These are phyloP conservation scores for Apiospora aurea DNA, from an alignment of 2,329 filamentous ascomycete genomes.

Conservation along the genomic window DNA sequence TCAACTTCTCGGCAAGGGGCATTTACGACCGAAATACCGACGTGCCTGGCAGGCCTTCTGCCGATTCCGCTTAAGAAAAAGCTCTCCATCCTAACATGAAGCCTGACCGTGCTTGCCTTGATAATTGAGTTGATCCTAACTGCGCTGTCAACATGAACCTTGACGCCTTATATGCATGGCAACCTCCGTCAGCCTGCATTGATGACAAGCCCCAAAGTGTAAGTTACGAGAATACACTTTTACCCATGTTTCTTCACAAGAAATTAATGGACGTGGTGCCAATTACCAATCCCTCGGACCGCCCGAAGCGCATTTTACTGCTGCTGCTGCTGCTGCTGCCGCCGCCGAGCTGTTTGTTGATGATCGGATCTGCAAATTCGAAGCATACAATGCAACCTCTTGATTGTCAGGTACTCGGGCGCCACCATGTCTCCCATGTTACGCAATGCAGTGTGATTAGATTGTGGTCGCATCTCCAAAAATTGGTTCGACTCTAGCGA, in stretches of 20 bases:
- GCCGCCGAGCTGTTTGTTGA: background rate
- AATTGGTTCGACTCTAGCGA: background rate
- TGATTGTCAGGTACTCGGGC: background rate
- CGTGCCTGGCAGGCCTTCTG: background rate
- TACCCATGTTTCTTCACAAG: background rate
- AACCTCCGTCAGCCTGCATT: background rate
- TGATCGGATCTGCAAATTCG: conserved; percentile 7
- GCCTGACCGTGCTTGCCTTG: background rate
- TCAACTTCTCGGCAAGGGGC: conserved; percentile 6
- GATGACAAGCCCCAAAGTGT: background rate
- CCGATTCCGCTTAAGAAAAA: background rate
- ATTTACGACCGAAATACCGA: background rate
- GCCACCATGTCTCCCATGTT: background rate
- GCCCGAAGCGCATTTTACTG: background rate
- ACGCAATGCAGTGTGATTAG: conserved; percentile 6
- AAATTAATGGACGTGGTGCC: background rate
- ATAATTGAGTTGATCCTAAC: conserved; percentile 1
- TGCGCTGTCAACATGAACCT: background rate
- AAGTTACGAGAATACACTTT: background rate
- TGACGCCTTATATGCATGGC: background rate
- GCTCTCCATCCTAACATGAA: background rate
- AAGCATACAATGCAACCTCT: background rate
- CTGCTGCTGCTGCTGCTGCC: conserved; percentile 7
- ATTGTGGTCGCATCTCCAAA: background rate
- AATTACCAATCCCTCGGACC: background rate